Conservation (phyloP, 1,139 yeast genomes). For the Meyerozyma carpophila region DNA sequence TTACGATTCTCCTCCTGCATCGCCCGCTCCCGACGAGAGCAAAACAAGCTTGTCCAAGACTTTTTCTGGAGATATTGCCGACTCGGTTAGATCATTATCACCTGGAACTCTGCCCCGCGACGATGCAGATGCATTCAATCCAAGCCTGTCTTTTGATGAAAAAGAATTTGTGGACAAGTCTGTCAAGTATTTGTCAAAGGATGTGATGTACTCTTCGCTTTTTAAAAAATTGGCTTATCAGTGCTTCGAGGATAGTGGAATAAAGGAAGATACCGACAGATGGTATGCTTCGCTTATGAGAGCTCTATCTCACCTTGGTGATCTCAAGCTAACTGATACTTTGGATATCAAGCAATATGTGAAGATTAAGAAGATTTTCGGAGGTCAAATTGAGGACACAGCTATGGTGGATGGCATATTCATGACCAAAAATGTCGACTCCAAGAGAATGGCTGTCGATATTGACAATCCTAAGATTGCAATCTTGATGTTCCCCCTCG, state of each 20-base stretch:
- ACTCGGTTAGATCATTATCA: neutral
- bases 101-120: neutral
- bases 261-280: conserved; percentile 36
- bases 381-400: conserved; percentile 62
- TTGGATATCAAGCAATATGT: conserved; percentile 84
- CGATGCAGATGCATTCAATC: neutral
- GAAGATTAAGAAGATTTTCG: conserved; percentile 78
- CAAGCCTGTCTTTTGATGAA: neutral
- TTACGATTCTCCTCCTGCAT: conserved; percentile 9
- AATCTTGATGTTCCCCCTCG: conserved; percentile 83
- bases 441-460: conserved; percentile 66
- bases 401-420: conserved; percentile 70
- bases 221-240: conserved; percentile 49
- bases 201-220: conserved; percentile 17
- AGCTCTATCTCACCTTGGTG: conserved; percentile 21
- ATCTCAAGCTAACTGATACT: conserved; percentile 52
- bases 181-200: conserved; percentile 4
- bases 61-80: neutral
- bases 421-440: conserved; percentile 81
- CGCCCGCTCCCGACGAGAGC: neutral
- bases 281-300: conserved; percentile 27
- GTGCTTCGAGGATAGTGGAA: conserved; percentile 55
- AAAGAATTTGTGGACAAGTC: neutral
- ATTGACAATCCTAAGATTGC: conserved; percentile 71
- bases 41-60: neutral